These are phyloP conservation scores for Hanseniaspora lindneri DNA, from an alignment of 805 yeast species.

Conservation along the genomic window DNA sequence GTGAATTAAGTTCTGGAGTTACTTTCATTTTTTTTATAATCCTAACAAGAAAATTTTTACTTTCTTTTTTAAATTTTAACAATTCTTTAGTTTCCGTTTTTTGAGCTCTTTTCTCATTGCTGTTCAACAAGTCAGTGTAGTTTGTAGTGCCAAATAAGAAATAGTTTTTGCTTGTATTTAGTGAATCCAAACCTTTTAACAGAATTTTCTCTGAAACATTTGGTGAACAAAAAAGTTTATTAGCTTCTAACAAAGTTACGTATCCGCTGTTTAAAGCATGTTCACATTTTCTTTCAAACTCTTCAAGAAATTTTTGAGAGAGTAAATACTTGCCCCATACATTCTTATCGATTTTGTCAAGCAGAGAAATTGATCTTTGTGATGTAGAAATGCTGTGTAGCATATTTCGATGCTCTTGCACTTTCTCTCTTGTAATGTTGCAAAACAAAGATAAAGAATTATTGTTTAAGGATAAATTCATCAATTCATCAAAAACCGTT, in stretches of 20 bases:
- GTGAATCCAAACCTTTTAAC: no score
- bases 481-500: not conserved
- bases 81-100: no score
- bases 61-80: no score
- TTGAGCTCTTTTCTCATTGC: no score
- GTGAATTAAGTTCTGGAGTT: no score
- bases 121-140: no score
- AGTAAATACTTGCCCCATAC: conserved; percentile 8
- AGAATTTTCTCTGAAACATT: no score
- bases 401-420: not conserved
- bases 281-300: conserved; percentile 5
- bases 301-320: not conserved
- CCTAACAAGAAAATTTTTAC: no score
- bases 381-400: not conserved
- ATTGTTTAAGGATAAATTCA: not conserved
- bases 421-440: not conserved
- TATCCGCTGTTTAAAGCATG: not conserved
- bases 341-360: conserved; percentile 4
- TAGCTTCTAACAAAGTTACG: not conserved
- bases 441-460: not conserved
- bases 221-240: no score
- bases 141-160: no score
- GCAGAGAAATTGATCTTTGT: not conserved
- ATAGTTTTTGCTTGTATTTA: no score
- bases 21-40: no score